Conservation (phyloP, 1,284 basidiomycete species). For the Sanghuangporus weigelae region DNA sequence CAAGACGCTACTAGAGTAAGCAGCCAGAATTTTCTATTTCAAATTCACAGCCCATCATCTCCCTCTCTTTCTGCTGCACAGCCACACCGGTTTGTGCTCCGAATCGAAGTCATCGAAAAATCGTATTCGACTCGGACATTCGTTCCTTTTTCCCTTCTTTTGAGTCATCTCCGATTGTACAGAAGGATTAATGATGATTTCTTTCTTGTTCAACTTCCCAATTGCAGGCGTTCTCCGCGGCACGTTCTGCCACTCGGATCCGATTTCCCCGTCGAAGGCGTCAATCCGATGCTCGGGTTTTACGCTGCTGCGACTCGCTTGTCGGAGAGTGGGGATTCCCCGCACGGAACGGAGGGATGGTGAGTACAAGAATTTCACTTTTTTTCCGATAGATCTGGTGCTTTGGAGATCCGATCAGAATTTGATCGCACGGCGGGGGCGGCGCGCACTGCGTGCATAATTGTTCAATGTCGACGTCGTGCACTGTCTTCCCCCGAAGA, state of each 20-base stretch:
- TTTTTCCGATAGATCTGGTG: neutral
- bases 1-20: constrained; percentile 67
- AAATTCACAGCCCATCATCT: neutral
- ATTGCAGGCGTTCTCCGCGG: constrained; percentile 39
- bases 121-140: neutral
- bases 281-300: constrained; percentile 78
- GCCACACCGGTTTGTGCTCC: neutral
- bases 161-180: neutral
- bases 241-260: constrained; percentile 75
- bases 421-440: neutral
- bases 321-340: constrained; percentile 64
- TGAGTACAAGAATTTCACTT: constrained; percentile 30
- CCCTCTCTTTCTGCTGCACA: neutral
- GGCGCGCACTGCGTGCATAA: too few species aligned
- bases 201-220: neutral
- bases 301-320: constrained; percentile 82
- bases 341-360: constrained; percentile 82
- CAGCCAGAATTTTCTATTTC: constrained; percentile 5
- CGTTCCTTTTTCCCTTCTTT: neutral
- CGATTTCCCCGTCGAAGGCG: constrained; percentile 87
- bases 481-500: too few species aligned
- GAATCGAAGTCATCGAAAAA: neutral
- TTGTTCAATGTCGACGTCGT: too few species aligned
- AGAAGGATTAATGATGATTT: neutral
- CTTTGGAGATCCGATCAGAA: neutral